Conservation (phyloP, 257 asterid genomes). For the Capsicum baccatum region DNA sequence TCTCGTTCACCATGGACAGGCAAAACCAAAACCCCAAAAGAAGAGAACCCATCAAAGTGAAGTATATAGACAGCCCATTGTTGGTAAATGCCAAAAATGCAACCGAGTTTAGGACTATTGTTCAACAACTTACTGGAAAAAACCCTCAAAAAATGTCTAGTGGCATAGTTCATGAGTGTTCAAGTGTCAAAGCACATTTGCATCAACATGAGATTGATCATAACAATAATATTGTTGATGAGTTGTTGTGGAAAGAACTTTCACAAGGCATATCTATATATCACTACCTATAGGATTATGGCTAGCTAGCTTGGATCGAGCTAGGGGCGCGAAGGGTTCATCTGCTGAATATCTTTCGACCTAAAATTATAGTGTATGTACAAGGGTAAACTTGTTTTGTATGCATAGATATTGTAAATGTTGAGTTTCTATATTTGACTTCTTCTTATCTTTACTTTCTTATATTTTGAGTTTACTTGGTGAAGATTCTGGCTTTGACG, state of each 20-base stretch:
- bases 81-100: constrained; percentile 41
- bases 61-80: constrained; percentile 42
- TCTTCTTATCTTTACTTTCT: neutral
- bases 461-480: neutral
- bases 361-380: neutral
- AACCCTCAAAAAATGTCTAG: neutral
- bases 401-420: neutral
- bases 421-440: neutral
- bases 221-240: neutral
- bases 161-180: neutral
- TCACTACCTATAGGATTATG: neutral
- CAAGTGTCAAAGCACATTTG: neutral
- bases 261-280: constrained; percentile 6
- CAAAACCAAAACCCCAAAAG: neutral
- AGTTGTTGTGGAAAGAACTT: constrained; percentile 11
- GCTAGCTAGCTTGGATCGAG: neutral
- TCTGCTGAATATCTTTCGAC: neutral
- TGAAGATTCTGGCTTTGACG: too few relatives aligned
- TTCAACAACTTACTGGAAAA: constrained; percentile 48
- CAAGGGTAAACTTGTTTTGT: neutral
- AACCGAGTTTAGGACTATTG: constrained; percentile 42
- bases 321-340: neutral
- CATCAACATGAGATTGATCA: neutral
- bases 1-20: neutral
- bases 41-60: constrained; percentile 42